phyloP scores from a whole-genome alignment of 768 basidiomycete species.

The Coprinellus aureogranulatus region DNA sequence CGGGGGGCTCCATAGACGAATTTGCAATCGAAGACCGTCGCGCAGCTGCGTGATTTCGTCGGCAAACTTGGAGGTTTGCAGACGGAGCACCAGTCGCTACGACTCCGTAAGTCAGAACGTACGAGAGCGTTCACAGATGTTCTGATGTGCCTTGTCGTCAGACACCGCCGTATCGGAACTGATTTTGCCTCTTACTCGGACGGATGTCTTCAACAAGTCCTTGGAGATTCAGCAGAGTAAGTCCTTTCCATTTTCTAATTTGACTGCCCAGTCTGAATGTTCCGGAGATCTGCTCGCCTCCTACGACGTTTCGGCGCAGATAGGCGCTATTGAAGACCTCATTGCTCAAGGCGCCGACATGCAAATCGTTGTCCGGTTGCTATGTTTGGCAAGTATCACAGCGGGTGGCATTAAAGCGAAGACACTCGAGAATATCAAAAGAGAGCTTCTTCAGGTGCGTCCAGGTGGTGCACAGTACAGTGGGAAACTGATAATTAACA shows the following conservation, averaged over 20 bases:
- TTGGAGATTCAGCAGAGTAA: slow-evolving; percentile 95
- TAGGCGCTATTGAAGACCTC: slow-evolving; percentile 86
- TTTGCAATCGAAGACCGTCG: slow-evolving; percentile 84
- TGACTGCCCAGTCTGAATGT: slow-evolving; percentile 1
- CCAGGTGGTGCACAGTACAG: slow-evolving; percentile 12
- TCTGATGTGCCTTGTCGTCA: slow-evolving; percentile 28
- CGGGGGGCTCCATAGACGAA: slow-evolving; percentile 52
- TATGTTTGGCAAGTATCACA: slow-evolving; percentile 85
- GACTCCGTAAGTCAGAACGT: slow-evolving; percentile 67
- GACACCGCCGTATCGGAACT: slow-evolving; percentile 95
- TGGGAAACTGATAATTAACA: slow-evolving; percentile 30
- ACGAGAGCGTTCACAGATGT: not conserved
- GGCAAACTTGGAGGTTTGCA: slow-evolving; percentile 92
- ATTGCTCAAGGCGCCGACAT: slow-evolving; percentile 85
- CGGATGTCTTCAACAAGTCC: slow-evolving; percentile 86
- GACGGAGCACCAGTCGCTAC: slow-evolving; percentile 83
- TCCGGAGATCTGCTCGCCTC: slow-evolving; percentile 86
- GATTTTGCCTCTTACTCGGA: slow-evolving; percentile 78
- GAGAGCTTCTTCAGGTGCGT: slow-evolving; percentile 80
- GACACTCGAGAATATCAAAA: slow-evolving; percentile 80
- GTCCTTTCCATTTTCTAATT: slow-evolving; percentile 17
- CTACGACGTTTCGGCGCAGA: slow-evolving; percentile 77
- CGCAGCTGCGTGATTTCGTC: slow-evolving; percentile 91
- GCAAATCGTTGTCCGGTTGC: slow-evolving; percentile 70
- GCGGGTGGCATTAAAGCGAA: slow-evolving; percentile 86